Base-by-base conservation (phyloP, 2,329 filamentous ascomycete species). In the Exophiala sideris region DNA sequence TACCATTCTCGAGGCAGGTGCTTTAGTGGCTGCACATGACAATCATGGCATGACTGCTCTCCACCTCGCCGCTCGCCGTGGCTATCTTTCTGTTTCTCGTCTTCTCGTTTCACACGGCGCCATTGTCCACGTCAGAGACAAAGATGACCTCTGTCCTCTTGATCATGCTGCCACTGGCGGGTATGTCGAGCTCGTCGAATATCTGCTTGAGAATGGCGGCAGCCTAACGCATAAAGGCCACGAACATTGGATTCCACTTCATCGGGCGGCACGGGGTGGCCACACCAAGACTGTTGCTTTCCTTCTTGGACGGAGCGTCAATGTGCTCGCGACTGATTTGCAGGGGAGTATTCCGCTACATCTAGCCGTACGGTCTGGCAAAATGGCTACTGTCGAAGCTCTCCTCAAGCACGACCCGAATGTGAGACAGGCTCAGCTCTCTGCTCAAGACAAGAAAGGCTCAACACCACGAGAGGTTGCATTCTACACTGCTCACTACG, bases 231-330 rank as follows among this genome's bases (percentile, higher is more conserved):
- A 65, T 36, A 63, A 63, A 20, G 66, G 66, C 34, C 58, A 57
- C 35, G 61, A 61, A 10, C 60, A 57, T 2, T 66, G 67, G 56
- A 68, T 64, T 1, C 61, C 66, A 9, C 56, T 70, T 7, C 64
- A 65, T 32, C 65, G 64, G 32, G 67, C 68, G 14, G 63, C 63
- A 9, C 54, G 64, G 16, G 55, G 61, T 11, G 67, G 66, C 3
- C 62, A 65, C 48, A 60, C 60, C 2, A 63, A 67, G 14, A 60
- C 66, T 33, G 65, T 68, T 11, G 58, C 64, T 14, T 60, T 66
- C 34, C 50, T 71, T 18, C 51, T 69, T 12, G 54, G 63, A 14
- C 61, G 56, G 10, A 64, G 61, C 16, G 64, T 64, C 7, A 54
- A 66, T 48, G 56, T 68, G 35, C 58, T 66, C 4, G 44, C 61